phyloP scores from a whole-genome alignment of 202 grass and related monocot genomes.

The Sporobolus alterniflorus region DNA sequence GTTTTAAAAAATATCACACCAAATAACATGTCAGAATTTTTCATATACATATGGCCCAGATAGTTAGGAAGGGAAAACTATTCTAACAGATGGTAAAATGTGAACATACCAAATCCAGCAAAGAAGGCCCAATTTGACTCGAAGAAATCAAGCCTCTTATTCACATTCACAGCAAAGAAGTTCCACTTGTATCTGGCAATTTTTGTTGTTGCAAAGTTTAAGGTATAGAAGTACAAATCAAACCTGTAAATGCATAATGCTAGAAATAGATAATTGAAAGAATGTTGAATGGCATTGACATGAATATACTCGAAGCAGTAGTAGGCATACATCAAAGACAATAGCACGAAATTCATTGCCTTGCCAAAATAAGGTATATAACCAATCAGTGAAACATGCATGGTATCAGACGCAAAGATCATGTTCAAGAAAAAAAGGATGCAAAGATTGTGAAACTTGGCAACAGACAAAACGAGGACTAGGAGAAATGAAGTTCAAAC shows the following conservation, averaged over 20 bases:
- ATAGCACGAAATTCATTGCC: constrained; percentile 77
- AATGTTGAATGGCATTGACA: constrained; percentile 14
- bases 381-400: constrained; percentile 80
- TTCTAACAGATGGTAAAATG: not conserved
- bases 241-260: constrained; percentile 10
- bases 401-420: constrained; percentile 15
- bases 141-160: constrained; percentile 89
- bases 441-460: constrained; percentile 9
- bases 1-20: too few relatives aligned
- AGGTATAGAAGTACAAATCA: not conserved
- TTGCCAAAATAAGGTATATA: constrained; percentile 93
- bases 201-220: constrained; percentile 11
- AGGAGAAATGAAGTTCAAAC: constrained; percentile 25
- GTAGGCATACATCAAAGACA: constrained; percentile 99
- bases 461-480: constrained; percentile 16
- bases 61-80: constrained; percentile 12
- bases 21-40: constrained; percentile 30
- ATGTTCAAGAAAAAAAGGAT: too few relatives aligned
- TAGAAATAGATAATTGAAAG: not conserved
- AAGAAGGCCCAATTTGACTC: constrained; percentile 98
- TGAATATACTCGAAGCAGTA: constrained; percentile 95
- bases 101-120: constrained; percentile 91
- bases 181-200: constrained; percentile 94
- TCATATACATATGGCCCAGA: not conserved
- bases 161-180: constrained; percentile 82